Evolutionary conservation across 352 stramenopile genomes (phyloP).

Genomic region (Phytopythium aichiense): DNA sequence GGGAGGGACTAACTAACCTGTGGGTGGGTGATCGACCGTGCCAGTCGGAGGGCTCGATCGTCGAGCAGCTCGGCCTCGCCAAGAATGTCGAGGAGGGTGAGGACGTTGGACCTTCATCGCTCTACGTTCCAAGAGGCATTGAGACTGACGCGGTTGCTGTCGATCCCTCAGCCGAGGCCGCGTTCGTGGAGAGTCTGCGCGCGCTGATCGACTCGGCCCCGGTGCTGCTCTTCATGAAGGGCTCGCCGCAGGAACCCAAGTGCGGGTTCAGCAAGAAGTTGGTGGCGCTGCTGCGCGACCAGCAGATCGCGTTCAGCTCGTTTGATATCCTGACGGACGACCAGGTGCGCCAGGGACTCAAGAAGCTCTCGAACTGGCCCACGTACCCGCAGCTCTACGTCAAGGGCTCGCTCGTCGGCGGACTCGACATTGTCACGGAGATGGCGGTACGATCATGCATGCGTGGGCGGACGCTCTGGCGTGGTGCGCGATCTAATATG

Average conservation of each 20-base stretch:
- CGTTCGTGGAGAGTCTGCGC: slow-evolving; percentile 83
- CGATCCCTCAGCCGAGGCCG: slow-evolving; percentile 42
- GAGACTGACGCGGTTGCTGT: background rate
- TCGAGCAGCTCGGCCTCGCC: slow-evolving; percentile 67
- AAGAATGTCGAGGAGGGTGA: slow-evolving; percentile 62
- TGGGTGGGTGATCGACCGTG: background rate
- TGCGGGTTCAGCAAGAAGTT: slow-evolving; percentile 95
- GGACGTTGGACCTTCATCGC: background rate
- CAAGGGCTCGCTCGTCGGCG: slow-evolving; percentile 91
- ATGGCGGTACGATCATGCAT: slow-evolving; percentile 49
- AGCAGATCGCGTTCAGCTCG: slow-evolving; percentile 91
- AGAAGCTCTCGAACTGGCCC: slow-evolving; percentile 96
- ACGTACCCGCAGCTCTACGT: slow-evolving; percentile 98
- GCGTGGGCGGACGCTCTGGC: too few relatives aligned
- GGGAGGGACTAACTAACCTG: background rate
- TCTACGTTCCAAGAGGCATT: too few relatives aligned
- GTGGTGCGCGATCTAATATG: background rate
- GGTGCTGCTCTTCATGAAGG: slow-evolving; percentile 97
- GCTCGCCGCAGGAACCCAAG: slow-evolving; percentile 82
- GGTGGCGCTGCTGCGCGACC: slow-evolving; percentile 86
- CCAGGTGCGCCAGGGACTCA: slow-evolving; percentile 94
- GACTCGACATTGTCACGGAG: slow-evolving; percentile 95
- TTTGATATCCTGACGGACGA: slow-evolving; percentile 95
- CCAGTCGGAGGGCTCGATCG: slow-evolving; percentile 59
- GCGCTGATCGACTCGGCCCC: slow-evolving; percentile 84